phyloP scores from a whole-genome alignment of 2,329 filamentous ascomycete genomes.

The Gyromitra esculenta region DNA sequence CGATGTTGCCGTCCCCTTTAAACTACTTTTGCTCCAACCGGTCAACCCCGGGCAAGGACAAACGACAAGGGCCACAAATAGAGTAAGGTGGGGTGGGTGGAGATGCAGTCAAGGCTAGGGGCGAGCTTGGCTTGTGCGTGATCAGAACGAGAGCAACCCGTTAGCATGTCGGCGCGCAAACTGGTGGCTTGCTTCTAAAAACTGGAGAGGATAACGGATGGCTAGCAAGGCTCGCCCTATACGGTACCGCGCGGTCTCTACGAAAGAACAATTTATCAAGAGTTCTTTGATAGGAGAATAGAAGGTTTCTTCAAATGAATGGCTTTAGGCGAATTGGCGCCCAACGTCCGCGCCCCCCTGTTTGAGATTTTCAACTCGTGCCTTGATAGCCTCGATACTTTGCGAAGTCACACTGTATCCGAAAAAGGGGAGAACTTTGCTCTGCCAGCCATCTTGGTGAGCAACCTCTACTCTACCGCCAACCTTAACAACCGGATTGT shows the following conservation, averaged over 20 bases:
- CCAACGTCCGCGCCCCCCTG: neutral
- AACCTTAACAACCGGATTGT: too few species aligned
- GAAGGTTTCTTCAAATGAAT: neutral
- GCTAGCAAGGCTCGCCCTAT: neutral
- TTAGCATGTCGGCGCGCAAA: slow-evolving; percentile 11
- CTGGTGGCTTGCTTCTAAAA: slow-evolving; percentile 22
- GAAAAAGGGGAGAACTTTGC: too few species aligned
- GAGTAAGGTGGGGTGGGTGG: slow-evolving; percentile 7
- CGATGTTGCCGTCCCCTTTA: neutral
- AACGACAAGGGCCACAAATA: slow-evolving; percentile 19
- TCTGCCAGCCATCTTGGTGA: too few species aligned
- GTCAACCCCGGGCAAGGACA: neutral
- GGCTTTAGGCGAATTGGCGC: neutral
- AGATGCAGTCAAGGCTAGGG: slow-evolving; percentile 29
- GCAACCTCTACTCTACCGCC: too few species aligned
- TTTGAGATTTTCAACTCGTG: too few species aligned
- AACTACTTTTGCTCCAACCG: too few species aligned
- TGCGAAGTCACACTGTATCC: too few species aligned
- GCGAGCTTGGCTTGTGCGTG: slow-evolving; percentile 24
- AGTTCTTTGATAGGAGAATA: neutral
- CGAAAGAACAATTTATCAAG: neutral
- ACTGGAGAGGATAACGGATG: neutral
- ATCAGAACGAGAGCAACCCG: slow-evolving; percentile 1
- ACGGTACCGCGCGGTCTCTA: slow-evolving; percentile 8
- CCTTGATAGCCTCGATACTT: too few species aligned